A percentile compares a stretch with the other conserved stretches of the same genome.
Conservation (phyloP, 306 rosid genomes). For the cucumber (Cucumis sativus) region DNA sequence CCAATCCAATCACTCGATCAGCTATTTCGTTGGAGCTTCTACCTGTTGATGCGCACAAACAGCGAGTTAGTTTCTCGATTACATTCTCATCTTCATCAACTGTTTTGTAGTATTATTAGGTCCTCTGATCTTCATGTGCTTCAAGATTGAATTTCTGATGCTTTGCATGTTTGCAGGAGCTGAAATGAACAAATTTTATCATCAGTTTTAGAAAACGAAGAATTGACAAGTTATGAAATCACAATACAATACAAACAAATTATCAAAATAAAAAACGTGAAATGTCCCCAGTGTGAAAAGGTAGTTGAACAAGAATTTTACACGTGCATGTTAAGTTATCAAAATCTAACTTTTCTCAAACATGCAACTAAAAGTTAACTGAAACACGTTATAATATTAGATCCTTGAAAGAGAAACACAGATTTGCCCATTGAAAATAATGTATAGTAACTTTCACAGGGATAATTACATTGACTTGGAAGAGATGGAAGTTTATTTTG, state of each 20-base stretch:
- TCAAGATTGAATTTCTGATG: slow-evolving; percentile 45
- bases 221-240: neutral
- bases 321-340: neutral
- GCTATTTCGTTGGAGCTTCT: slow-evolving; percentile 26
- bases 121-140: slow-evolving; percentile 33
- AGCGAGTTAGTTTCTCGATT: slow-evolving; percentile 18
- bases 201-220: neutral
- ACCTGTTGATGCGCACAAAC: slow-evolving; percentile 25
- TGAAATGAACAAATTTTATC: neutral
- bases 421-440: neutral
- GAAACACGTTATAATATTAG: neutral
- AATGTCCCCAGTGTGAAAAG: neutral
- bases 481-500: neutral
- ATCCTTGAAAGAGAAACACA: neutral
- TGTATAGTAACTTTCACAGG: neutral
- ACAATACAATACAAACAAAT: neutral
- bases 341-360: neutral
- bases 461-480: neutral
- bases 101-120: slow-evolving; percentile 20
- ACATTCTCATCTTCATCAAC: slow-evolving; percentile 19
- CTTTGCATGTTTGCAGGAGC: slow-evolving; percentile 33
- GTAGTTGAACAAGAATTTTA: neutral
- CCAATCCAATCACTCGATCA: slow-evolving; percentile 45
- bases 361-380: neutral
- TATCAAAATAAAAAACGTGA: neutral